Conservation (phyloP, 1,284 basidiomycete species). For the Boletus nobilissimus region DNA sequence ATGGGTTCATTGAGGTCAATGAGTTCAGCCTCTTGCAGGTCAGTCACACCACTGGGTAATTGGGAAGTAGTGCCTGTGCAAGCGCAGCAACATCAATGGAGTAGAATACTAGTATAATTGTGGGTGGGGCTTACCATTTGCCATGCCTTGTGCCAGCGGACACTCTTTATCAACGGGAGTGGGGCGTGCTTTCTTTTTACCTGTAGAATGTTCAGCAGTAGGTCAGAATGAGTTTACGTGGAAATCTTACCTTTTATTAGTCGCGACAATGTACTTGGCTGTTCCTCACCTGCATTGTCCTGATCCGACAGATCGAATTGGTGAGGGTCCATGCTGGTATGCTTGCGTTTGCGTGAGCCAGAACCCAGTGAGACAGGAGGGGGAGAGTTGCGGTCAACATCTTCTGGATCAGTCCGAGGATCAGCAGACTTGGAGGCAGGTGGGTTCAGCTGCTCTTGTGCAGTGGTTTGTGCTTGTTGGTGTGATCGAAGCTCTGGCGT, state of each 20-base stretch:
- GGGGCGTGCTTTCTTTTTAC: not conserved
- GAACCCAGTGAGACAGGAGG: not conserved
- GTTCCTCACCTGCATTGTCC: not conserved
- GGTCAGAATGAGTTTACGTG: not conserved
- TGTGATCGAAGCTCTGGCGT: conserved; percentile 2
- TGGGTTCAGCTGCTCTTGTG: not conserved
- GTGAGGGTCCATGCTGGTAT: not conserved
- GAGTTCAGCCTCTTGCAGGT: not conserved
- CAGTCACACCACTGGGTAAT: too few species aligned
- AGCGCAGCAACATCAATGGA: too few species aligned
- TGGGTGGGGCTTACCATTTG: too few species aligned
- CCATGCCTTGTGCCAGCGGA: not conserved
- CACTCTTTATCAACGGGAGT: not conserved
- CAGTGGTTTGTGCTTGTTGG: not conserved
- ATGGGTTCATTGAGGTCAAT: not conserved
- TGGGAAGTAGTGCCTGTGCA: too few species aligned
- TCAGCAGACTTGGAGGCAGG: not conserved
- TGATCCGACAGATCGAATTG: not conserved
- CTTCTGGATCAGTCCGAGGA: not conserved
- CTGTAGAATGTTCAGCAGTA: not conserved
- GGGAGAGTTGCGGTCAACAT: not conserved
- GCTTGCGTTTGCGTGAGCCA: not conserved
- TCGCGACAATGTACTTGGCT: not conserved
- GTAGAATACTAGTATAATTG: too few species aligned
- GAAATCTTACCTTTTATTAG: not conserved